Percentiles rank a stretch among this genome's conserved stretches.
Conservation (phyloP, 768 basidiomycete species). For the Tricholoma sp. region DNA sequence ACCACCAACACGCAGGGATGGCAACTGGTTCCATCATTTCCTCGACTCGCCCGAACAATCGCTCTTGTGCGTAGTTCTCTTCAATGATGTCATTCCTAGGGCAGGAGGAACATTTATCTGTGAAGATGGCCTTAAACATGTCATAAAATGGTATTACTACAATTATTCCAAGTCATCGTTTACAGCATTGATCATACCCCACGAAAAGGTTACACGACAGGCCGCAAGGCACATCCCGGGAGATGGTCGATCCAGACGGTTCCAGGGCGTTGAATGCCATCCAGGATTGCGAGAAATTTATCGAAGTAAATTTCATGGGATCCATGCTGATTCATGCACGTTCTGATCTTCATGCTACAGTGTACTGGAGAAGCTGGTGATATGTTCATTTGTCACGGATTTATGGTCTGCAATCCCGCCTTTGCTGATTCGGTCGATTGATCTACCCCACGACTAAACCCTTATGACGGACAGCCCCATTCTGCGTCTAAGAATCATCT, state of each 20-base stretch:
- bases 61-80: neutral
- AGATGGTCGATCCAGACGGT: conserved; percentile 1
- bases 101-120: conserved; percentile 1
- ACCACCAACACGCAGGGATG: neutral
- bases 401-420: neutral
- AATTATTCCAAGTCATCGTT: neutral
- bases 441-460: no score
- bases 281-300: conserved; percentile 1
- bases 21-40: conserved; percentile 5
- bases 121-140: conserved; percentile 1
- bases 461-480: neutral
- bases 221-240: neutral
- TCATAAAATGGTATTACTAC: neutral
- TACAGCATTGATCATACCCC: neutral
- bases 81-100: neutral
- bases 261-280: neutral
- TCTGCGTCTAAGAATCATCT: conserved; percentile 4
- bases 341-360: neutral
- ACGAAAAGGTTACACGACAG: neutral
- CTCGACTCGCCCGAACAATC: conserved; percentile 4
- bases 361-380: conserved; percentile 1
- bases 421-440: no score
- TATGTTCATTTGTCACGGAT: conserved; percentile 2
- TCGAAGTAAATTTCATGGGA: neutral
- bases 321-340: neutral